Conservation (phyloP, 192 early-diverging fungal species). For the Rhizophagus clarus region DNA sequence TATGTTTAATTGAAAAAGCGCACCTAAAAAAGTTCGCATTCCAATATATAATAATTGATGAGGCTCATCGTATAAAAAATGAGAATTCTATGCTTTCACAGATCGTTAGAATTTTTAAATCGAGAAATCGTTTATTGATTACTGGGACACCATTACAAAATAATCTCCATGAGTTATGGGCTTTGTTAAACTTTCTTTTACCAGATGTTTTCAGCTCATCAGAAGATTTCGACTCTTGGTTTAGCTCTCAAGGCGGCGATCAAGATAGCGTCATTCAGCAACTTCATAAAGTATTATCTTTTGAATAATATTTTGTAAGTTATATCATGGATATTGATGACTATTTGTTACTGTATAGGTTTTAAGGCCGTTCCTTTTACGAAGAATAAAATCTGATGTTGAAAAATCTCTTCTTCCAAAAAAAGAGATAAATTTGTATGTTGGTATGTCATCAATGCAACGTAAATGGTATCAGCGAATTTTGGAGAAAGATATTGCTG, state of each 20-base stretch:
- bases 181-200: conserved; percentile 93
- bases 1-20: conserved; percentile 89
- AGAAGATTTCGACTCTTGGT: conserved; percentile 96
- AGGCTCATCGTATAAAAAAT: conserved; percentile 98
- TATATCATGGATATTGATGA: background rate
- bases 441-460: conserved; percentile 94
- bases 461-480: conserved; percentile 94
- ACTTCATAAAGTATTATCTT: conserved; percentile 54
- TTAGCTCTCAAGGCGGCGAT: conserved; percentile 73
- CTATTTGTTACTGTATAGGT: conserved; percentile 43
- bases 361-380: conserved; percentile 79
- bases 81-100: conserved; percentile 95
- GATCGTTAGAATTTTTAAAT: conserved; percentile 89
- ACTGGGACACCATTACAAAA: conserved; percentile 98
- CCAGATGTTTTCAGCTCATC: conserved; percentile 96
- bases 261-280: conserved; percentile 66
- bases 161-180: conserved; percentile 99
- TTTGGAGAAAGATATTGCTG: conserved; percentile 95
- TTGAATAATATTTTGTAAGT: background rate
- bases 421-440: conserved; percentile 90
- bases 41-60: conserved; percentile 94
- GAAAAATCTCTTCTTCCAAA: conserved; percentile 96
- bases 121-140: conserved; percentile 86
- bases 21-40: conserved; percentile 84
- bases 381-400: conserved; percentile 93